Evolutionary conservation across 805 yeast genomes (phyloP).

Genomic region (Candida cerambycidarum): DNA sequence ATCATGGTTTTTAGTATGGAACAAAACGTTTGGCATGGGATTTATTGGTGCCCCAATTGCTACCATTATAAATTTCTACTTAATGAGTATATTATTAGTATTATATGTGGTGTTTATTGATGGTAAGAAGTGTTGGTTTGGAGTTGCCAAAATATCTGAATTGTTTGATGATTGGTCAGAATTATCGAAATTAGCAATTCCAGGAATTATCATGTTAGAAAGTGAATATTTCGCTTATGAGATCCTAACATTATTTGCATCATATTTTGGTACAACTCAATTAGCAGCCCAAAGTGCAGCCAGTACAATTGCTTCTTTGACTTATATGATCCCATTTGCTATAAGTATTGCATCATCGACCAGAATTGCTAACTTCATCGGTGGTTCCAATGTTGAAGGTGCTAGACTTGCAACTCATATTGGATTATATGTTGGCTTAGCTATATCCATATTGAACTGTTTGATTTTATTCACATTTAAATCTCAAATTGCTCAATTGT

Average conservation of each 20-base stretch:
- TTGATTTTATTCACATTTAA: slow-evolving; percentile 47
- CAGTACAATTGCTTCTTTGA: slow-evolving; percentile 44
- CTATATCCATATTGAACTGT: slow-evolving; percentile 40
- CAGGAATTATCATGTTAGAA: slow-evolving; percentile 47
- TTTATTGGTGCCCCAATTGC: slow-evolving; percentile 46
- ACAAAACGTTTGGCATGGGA: slow-evolving; percentile 38
- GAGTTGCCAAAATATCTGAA: slow-evolving; percentile 41
- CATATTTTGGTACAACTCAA: slow-evolving; percentile 48
- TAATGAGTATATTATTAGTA: slow-evolving; percentile 36
- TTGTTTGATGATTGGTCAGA: slow-evolving; percentile 37
- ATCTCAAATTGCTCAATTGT: slow-evolving; percentile 51
- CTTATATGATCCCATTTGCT: slow-evolving; percentile 48
- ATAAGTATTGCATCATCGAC: slow-evolving; percentile 46
- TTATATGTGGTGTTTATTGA: slow-evolving; percentile 49
- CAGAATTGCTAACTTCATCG: slow-evolving; percentile 45
- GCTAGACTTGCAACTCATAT: slow-evolving; percentile 36
- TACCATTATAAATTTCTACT: slow-evolving; percentile 42
- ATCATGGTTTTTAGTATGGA: slow-evolving; percentile 45
- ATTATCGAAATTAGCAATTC: slow-evolving; percentile 39
- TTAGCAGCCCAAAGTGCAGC: slow-evolving; percentile 55
- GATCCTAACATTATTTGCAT: slow-evolving; percentile 46
- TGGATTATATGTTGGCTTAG: slow-evolving; percentile 30
- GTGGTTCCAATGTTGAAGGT: slow-evolving; percentile 39
- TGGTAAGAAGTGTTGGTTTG: slow-evolving; percentile 73
- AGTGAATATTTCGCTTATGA: slow-evolving; percentile 48